phyloP scores from a whole-genome alignment of 2,329 filamentous ascomycete genomes.

The Claviceps sp. region DNA sequence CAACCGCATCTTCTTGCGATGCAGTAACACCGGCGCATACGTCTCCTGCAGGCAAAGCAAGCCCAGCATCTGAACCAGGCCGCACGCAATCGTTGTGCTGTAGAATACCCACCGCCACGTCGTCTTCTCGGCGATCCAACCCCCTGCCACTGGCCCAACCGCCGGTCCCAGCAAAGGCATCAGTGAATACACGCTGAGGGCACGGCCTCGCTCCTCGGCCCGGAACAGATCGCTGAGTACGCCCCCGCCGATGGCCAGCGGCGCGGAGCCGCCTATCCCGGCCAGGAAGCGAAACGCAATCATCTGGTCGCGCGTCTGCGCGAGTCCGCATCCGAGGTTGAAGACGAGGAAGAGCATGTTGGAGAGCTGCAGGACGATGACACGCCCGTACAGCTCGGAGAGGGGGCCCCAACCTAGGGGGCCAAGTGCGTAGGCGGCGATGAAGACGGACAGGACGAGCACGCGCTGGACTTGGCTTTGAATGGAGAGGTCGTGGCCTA shows the following conservation, averaged over 20 bases:
- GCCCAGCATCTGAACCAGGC: slow-evolving; percentile 43
- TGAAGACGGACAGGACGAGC: slow-evolving; percentile 29
- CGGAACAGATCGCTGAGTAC: slow-evolving; percentile 50
- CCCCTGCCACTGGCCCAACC: slow-evolving; percentile 32
- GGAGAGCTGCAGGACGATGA: slow-evolving; percentile 33
- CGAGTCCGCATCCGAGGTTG: slow-evolving; percentile 46
- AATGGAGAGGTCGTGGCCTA: slow-evolving; percentile 41
- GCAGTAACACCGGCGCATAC: slow-evolving; percentile 21
- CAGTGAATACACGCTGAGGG: slow-evolving; percentile 46
- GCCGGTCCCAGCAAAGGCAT: slow-evolving; percentile 45
- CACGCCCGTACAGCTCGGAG: slow-evolving; percentile 45
- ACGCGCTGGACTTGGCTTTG: slow-evolving; percentile 26
- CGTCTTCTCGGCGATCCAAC: slow-evolving; percentile 29
- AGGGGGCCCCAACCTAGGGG: slow-evolving; percentile 50
- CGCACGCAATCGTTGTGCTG: slow-evolving; percentile 49
- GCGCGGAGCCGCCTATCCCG: slow-evolving; percentile 46
- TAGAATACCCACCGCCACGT: slow-evolving; percentile 67
- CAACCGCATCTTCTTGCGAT: slow-evolving; percentile 6
- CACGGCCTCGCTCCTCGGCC: slow-evolving; percentile 43
- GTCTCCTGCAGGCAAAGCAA: slow-evolving; percentile 48
- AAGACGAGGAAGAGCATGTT: slow-evolving; percentile 44
- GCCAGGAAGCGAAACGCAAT: slow-evolving; percentile 48
- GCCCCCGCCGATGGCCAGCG: slow-evolving; percentile 53
- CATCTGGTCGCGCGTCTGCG: slow-evolving; percentile 47
- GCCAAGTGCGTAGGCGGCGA: slow-evolving; percentile 38